Evolutionary conservation across 176 grass and related monocot species (phyloP), one percentile per base, ranked within the genome.

Genomic region (Oryza glumipatula): DNA sequence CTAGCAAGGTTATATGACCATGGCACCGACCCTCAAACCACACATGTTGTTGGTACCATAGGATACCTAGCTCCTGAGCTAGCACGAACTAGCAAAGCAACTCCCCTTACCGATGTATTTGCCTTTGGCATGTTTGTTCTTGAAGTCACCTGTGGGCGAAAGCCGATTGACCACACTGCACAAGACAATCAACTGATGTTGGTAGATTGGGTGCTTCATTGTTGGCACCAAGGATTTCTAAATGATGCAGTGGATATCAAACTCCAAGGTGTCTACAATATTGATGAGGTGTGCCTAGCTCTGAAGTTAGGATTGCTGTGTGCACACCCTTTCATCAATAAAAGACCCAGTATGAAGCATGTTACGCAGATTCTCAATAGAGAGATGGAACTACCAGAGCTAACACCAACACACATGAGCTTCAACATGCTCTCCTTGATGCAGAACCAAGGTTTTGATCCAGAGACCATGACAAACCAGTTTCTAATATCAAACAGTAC

Each of bases 11-110:
- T 87, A 21, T 84, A 87, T 32, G 80, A 49, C 47, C 47, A 49
- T 49, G 47, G 47, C 0, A 1, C 47, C 47, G 13, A 49, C 47
- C 47, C 47, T 49, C 47, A 49, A 15, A 49, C 47, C 13, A 49
- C 47, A 49, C 47, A 49, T 15, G 13, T 49, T 49, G 84, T 83
- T 2, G 89, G 89, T 17, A 87, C 84, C 43, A 73, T 83, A 16
- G 89, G 89, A 12, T 91, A 91, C 52, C 61, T 91, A 19, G 84
- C 89, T 14, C 89, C 89, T 4, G 89, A 91, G 32, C 61, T 91
- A 13, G 63, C 33, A 13, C 66, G 72, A 11, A 88, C 28, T 11
- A 22, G 76, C 36, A 91, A 83, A 76, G 89, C 47, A 49, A 49
- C 47, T 49, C 49, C 49, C 49, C 49, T 52, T 52, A 52, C 49